These are phyloP conservation scores for Penicillium sp. DNA, from an alignment of 2,329 filamentous ascomycete genomes.

Conservation along the genomic window DNA sequence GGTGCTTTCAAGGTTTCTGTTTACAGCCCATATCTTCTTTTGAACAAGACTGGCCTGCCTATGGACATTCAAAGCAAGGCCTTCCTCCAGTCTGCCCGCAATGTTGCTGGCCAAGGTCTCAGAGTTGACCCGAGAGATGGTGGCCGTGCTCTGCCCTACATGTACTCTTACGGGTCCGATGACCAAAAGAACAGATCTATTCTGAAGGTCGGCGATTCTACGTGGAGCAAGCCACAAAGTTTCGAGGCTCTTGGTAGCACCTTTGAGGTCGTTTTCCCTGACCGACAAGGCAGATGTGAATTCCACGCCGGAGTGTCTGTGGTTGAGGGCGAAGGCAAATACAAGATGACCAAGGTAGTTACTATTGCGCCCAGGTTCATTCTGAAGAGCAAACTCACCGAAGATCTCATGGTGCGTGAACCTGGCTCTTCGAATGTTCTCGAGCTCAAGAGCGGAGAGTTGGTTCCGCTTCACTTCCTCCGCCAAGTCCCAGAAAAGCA, in stretches of 20 bases:
- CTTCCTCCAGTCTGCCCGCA: slow-evolving; percentile 77
- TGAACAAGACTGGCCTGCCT: slow-evolving; percentile 92
- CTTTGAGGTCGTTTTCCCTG: slow-evolving; percentile 80
- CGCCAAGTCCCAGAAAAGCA: slow-evolving; percentile 82
- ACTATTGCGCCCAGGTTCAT: slow-evolving; percentile 91
- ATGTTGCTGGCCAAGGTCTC: slow-evolving; percentile 77
- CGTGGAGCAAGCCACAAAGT: slow-evolving; percentile 96
- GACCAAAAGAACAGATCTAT: slow-evolving; percentile 89
- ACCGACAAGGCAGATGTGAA: slow-evolving; percentile 68
- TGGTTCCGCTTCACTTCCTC: slow-evolving; percentile 86
- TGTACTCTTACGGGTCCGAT: slow-evolving; percentile 90
- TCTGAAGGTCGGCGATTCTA: slow-evolving; percentile 82
- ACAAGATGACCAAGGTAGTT: slow-evolving; percentile 94
- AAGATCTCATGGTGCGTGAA: slow-evolving; percentile 87
- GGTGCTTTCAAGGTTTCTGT: slow-evolving; percentile 95
- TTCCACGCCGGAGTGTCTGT: slow-evolving; percentile 90
- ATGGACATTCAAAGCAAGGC: slow-evolving; percentile 86
- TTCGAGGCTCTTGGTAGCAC: slow-evolving; percentile 96
- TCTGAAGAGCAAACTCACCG: slow-evolving; percentile 85
- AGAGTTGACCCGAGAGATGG: slow-evolving; percentile 52
- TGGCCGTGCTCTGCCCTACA: slow-evolving; percentile 76
- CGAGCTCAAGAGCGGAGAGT: slow-evolving; percentile 71
- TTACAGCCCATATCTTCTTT: slow-evolving; percentile 88
- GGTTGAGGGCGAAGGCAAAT: slow-evolving; percentile 90
- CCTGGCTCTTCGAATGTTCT: slow-evolving; percentile 86